Evolutionary conservation across 257 asterid genomes (phyloP), one percentile per base, ranked within the genome.

Genomic region (Coffea canephora): DNA sequence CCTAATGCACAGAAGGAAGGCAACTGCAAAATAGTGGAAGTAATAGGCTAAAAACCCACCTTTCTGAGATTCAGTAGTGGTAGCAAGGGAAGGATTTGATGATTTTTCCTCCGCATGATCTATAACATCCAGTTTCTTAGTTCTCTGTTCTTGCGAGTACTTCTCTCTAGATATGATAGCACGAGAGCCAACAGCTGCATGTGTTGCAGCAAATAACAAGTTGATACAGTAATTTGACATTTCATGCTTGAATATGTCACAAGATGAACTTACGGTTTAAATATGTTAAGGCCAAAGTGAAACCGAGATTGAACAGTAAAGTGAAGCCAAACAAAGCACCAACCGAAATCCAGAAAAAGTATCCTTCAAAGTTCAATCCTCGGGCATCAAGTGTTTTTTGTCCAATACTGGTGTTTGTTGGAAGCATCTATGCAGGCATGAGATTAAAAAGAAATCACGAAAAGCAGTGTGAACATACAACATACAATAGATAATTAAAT

Each of bases 141-240:
- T 67, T 73, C 57, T 83, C 84, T 85, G 72, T 27, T 21, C n/a
- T 74, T 80, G 75, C 8, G 36, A 54, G n/a, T 84, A 83, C 67
- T 88, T 87, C 49, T 89, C 92, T 0, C 61, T 86, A 80, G 97
- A 92, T 75, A 92, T 87, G 76, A 92, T 90, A 71, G 92, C 92
- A 46, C 92, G 91, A 82, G 94, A 83, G 81, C 89, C 87, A 67
- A 91, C 77, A 87, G 97, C 97, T 92, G 89, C 57, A 82, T 83
- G 79, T 77, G 77, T 74, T 74, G 81, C 49, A 77, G 72, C 69
- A 67, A 45, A 27, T 8, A 43, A 75, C 62, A 70, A 81, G 54
- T 70, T 71, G 10, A 48, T 46, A 21, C 19, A 27, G 34, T 25
- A 3, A 14, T 52, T n/a, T 55, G 15, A 72, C 71, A 70, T 45